Percentiles rank a stretch among this genome's conserved stretches.
Evolutionary conservation across 768 basidiomycete species (phyloP).

Genomic region (Suillus paluster): DNA sequence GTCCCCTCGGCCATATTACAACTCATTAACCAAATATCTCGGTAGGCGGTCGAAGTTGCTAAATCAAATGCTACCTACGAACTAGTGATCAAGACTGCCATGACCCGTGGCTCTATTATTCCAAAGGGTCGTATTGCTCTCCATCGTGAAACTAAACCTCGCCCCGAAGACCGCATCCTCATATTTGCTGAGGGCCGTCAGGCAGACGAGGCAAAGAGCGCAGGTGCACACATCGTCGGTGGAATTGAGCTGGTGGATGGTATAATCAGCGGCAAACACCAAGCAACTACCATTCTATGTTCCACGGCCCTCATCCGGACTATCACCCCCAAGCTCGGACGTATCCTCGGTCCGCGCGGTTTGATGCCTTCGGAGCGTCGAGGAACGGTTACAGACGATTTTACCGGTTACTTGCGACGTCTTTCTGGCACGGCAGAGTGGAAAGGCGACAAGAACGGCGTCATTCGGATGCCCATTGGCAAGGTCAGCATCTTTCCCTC

Average conservation of each 20-base stretch:
- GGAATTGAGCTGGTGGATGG: slow-evolving; percentile 88
- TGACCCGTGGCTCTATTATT: slow-evolving; percentile 78
- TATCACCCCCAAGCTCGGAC: slow-evolving; percentile 80
- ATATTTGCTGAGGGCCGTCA: slow-evolving; percentile 89
- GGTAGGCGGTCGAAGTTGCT: slow-evolving; percentile 82
- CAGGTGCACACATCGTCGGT: slow-evolving; percentile 91
- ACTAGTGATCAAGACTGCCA: slow-evolving; percentile 77
- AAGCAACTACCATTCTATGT: slow-evolving; percentile 84
- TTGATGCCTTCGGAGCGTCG: slow-evolving; percentile 95
- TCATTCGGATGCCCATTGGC: slow-evolving; percentile 81
- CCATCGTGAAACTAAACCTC: slow-evolving; percentile 78
- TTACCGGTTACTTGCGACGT: slow-evolving; percentile 78
- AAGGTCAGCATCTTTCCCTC: slow-evolving; percentile 52
- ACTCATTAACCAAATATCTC: slow-evolving; percentile 12
- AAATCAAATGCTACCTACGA: slow-evolving; percentile 79
- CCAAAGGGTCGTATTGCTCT: slow-evolving; percentile 90
- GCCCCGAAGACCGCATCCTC: slow-evolving; percentile 76
- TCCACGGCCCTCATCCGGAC: slow-evolving; percentile 77
- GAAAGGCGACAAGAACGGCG: slow-evolving; percentile 88
- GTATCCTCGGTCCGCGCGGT: slow-evolving; percentile 86
- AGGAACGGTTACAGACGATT: slow-evolving; percentile 92
- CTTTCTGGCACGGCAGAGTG: slow-evolving; percentile 88
- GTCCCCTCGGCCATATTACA: slow-evolving; percentile 28
- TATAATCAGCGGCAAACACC: slow-evolving; percentile 69
- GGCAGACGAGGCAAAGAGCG: slow-evolving; percentile 81